Conservation (phyloP, 148 eudicot genomes). For the Arctostaphylos glauca region DNA sequence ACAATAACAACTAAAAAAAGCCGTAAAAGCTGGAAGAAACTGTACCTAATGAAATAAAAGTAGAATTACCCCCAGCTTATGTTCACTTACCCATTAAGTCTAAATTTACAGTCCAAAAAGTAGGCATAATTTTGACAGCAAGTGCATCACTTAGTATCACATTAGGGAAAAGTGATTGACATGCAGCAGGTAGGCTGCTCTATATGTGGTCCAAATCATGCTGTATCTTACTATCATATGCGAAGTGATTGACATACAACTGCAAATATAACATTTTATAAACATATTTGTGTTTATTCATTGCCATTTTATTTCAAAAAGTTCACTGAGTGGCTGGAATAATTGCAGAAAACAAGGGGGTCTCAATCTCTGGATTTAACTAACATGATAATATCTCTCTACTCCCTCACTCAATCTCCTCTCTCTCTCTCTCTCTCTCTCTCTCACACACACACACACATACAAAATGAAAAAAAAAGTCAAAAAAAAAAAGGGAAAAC, state of each 20-base stretch:
- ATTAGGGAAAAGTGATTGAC: not conserved
- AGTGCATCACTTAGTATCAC: not conserved
- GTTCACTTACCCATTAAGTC: not conserved
- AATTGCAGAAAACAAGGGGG: conserved; percentile 14
- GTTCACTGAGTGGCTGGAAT: not conserved
- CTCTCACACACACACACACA: not conserved
- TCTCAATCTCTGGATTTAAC: not conserved
- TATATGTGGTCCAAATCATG: not conserved
- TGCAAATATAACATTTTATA: not conserved
- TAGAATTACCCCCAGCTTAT: not conserved
- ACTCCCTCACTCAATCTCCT: not conserved
- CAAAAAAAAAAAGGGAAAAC: not conserved
- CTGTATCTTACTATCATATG: not conserved
- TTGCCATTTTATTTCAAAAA: not conserved
- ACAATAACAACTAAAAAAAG: not conserved
- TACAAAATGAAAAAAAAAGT: not conserved
- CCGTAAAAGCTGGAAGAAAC: not conserved
- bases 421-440: no score
- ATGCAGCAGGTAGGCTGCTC: not conserved
- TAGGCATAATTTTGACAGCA: not conserved
- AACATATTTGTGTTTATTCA: not conserved
- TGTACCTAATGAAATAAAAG: not conserved
- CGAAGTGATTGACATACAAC: not conserved
- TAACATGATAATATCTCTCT: not conserved
- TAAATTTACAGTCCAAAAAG: not conserved